A percentile compares a stretch with the other conserved stretches of the same genome.
These are phyloP conservation scores for Heterobasidion annosum DNA, from an alignment of 1,284 basidiomycete species.

Conservation along the genomic window DNA sequence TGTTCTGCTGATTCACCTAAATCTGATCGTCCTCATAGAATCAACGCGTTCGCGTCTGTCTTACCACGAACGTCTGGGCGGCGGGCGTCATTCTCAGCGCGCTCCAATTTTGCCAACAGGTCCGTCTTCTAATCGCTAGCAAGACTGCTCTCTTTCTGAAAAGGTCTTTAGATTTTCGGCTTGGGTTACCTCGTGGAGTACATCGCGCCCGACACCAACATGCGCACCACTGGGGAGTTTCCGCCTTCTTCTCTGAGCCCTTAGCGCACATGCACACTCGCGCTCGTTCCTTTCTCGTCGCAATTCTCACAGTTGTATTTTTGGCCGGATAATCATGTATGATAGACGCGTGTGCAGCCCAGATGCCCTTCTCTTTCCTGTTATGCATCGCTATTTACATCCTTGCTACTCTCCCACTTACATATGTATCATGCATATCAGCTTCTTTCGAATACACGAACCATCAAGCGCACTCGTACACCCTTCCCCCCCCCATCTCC, in stretches of 20 bases:
- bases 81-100: slow-evolving; percentile 16
- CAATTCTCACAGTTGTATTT: neutral
- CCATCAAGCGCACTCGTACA: no score
- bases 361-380: neutral
- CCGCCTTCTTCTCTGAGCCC: neutral
- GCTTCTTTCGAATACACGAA: no score
- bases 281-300: neutral
- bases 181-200: neutral
- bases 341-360: neutral
- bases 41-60: slow-evolving; percentile 29
- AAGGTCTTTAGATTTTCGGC: neutral
- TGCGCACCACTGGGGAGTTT: neutral
- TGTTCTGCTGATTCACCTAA: neutral
- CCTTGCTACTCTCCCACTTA: no score
- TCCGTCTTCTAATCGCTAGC: neutral
- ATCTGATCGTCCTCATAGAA: slow-evolving; percentile 18
- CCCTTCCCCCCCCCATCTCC: no score
- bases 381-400: neutral
- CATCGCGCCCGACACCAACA: neutral
- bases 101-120: slow-evolving; percentile 8
- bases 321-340: neutral
- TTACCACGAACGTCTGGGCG: slow-evolving; percentile 26
- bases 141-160: neutral
- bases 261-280: neutral
- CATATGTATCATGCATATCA: no score